Percentiles rank a stretch among this genome's conserved stretches.
Evolutionary conservation across 768 basidiomycete species (phyloP).

Genomic region (Mrakia blollopis): DNA sequence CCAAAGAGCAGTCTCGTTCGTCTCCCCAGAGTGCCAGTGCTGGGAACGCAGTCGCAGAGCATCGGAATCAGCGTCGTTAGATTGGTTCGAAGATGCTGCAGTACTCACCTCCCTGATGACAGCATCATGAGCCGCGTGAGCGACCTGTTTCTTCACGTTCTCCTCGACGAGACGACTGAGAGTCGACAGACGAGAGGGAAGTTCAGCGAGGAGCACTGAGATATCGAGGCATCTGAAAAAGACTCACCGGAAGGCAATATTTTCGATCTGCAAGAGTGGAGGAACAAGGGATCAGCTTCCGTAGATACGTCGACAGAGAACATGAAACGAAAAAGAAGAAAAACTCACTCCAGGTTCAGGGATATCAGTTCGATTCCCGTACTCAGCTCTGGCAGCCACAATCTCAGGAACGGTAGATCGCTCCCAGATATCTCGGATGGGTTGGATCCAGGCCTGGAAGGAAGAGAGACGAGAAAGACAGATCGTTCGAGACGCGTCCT

Average conservation of each 20-base stretch:
- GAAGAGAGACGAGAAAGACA: no score
- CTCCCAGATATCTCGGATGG: conserved; percentile 4
- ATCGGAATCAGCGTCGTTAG: no score
- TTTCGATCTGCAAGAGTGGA: not conserved
- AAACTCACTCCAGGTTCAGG: not conserved
- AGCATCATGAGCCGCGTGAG: not conserved
- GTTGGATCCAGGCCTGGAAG: not conserved
- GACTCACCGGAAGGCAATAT: not conserved
- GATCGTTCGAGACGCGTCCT: no score
- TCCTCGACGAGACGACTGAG: not conserved
- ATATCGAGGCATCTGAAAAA: no score
- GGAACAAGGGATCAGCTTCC: not conserved
- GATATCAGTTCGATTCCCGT: not conserved
- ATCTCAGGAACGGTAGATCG: not conserved
- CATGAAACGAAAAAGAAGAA: not conserved
- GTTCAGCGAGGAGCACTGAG: no score
- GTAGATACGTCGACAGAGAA: no score
- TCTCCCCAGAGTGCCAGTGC: no score
- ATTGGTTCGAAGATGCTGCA: no score
- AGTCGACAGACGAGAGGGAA: no score
- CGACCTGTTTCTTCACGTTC: not conserved
- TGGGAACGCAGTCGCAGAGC: no score
- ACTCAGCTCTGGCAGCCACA: not conserved
- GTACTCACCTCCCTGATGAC: not conserved
- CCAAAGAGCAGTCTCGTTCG: no score